Evolutionary conservation across 805 yeast genomes (phyloP).

Genomic region (Suhomyces sp.): DNA sequence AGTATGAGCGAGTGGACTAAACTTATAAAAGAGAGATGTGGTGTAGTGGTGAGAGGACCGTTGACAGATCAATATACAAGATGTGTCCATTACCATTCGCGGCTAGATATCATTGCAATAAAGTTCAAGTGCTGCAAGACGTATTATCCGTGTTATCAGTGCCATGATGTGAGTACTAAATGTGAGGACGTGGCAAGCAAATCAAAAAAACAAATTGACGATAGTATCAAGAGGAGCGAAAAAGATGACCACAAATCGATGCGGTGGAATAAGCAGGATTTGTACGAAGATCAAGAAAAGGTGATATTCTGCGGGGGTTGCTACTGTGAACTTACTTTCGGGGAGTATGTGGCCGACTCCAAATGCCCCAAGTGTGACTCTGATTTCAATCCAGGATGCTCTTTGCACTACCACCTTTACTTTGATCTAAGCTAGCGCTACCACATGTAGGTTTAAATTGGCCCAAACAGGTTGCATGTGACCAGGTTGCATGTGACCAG

Average conservation of each 20-base stretch:
- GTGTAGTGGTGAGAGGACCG: background rate
- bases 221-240: background rate
- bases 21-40: background rate
- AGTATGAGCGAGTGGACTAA: background rate
- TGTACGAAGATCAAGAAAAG: conserved; percentile 9
- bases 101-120: conserved; percentile 37
- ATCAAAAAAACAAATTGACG: conserved; percentile 6
- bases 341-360: conserved; percentile 19
- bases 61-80: conserved; percentile 32
- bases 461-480: background rate
- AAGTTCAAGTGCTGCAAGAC: conserved; percentile 36
- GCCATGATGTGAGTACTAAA: conserved; percentile 24
- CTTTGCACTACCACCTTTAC: conserved; percentile 35
- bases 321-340: conserved; percentile 24
- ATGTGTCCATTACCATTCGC: conserved; percentile 35
- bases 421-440: conserved; percentile 18
- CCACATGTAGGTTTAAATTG: background rate
- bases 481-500: background rate
- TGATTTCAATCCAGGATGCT: conserved; percentile 37
- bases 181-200: background rate
- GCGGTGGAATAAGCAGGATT: conserved; percentile 13
- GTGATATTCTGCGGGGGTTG: conserved; percentile 42
- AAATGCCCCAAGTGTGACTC: conserved; percentile 26
- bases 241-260: background rate
- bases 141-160: conserved; percentile 40